Percentiles rank a stretch among this genome's conserved stretches.
Conservation (phyloP, 352 stramenopile genomes). For the Pythium scleroteichum region DNA sequence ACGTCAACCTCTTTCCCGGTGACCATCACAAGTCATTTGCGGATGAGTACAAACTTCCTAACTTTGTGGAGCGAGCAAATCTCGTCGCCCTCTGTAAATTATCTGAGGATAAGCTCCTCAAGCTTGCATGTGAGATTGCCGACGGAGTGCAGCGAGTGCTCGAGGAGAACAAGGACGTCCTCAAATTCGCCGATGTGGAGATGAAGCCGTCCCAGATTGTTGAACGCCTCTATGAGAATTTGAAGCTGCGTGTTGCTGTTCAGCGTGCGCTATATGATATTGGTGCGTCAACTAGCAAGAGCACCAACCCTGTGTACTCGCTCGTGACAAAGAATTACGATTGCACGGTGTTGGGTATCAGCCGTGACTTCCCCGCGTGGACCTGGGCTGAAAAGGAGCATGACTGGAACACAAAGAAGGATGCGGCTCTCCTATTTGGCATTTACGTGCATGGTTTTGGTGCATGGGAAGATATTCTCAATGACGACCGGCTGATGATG, state of each 20-base stretch:
- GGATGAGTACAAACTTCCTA: constrained; percentile 78
- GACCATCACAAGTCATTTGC: constrained; percentile 55
- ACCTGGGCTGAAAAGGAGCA: constrained; percentile 81
- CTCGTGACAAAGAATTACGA: constrained; percentile 74
- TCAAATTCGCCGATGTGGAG: constrained; percentile 80
- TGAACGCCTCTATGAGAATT: constrained; percentile 83
- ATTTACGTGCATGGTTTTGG: constrained; percentile 87
- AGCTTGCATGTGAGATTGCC: constrained; percentile 65
- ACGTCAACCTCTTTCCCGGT: constrained; percentile 53
- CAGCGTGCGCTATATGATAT: constrained; percentile 66
- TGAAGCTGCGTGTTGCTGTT: constrained; percentile 82
- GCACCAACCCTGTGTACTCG: constrained; percentile 48
- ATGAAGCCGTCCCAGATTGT: constrained; percentile 73
- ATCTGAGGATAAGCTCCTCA: constrained; percentile 50
- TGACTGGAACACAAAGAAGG: constrained; percentile 77
- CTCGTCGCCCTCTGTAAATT: constrained; percentile 55
- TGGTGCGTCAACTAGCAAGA: constrained; percentile 45
- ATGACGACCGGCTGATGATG: constrained; percentile 78
- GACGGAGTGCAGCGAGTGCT: constrained; percentile 51
- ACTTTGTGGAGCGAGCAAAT: constrained; percentile 71
- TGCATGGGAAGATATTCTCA: constrained; percentile 85
- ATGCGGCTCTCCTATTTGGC: constrained; percentile 75
- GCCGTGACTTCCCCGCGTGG: constrained; percentile 70
- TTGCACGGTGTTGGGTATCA: constrained; percentile 59
- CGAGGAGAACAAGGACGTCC: constrained; percentile 68